A percentile compares a stretch with the other conserved stretches of the same genome.
Conservation (phyloP, 768 basidiomycete genomes). For the Pleurotus platypus region DNA sequence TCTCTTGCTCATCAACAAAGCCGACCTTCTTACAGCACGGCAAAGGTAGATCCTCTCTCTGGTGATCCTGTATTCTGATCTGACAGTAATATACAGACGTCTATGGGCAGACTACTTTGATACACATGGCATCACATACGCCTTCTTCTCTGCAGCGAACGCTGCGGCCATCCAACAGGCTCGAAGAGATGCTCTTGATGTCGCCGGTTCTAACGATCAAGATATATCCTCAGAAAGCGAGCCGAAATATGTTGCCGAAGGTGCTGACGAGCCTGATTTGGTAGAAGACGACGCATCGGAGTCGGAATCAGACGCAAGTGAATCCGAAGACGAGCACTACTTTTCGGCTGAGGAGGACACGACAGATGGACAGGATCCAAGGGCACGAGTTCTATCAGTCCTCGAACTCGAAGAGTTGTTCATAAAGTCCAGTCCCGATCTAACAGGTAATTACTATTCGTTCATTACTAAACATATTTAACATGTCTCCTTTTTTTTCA, state of each 20-base stretch:
- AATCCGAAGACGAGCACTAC: constrained; percentile 33
- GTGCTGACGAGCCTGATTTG: constrained; percentile 20
- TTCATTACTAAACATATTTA: not conserved
- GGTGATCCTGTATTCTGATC: too few relatives aligned
- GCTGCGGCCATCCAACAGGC: constrained; percentile 82
- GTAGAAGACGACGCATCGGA: constrained; percentile 19
- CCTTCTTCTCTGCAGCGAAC: constrained; percentile 92
- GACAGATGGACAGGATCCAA: constrained; percentile 50
- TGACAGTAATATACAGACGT: constrained; percentile 37
- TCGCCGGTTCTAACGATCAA: constrained; percentile 15
- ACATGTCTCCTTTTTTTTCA: not conserved
- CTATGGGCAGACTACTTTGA: constrained; percentile 95
- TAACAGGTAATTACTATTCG: constrained; percentile 46
- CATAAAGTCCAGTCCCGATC: constrained; percentile 61
- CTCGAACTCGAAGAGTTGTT: constrained; percentile 87
- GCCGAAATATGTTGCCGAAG: constrained; percentile 22
- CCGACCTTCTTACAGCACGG: constrained; percentile 81
- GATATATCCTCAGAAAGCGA: constrained; percentile 9
- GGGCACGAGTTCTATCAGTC: constrained; percentile 79
- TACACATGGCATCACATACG: constrained; percentile 66
- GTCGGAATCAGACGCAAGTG: constrained; percentile 18
- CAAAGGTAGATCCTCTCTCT: constrained; percentile 59
- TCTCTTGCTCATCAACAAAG: constrained; percentile 91
- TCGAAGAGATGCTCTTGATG: constrained; percentile 43
- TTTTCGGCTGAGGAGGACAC: constrained; percentile 54